Percentiles rank a stretch among this genome's conserved stretches.
These are phyloP conservation scores for Salvia rosmarinus DNA, from an alignment of 257 asterid genomes.

Conservation along the genomic window DNA sequence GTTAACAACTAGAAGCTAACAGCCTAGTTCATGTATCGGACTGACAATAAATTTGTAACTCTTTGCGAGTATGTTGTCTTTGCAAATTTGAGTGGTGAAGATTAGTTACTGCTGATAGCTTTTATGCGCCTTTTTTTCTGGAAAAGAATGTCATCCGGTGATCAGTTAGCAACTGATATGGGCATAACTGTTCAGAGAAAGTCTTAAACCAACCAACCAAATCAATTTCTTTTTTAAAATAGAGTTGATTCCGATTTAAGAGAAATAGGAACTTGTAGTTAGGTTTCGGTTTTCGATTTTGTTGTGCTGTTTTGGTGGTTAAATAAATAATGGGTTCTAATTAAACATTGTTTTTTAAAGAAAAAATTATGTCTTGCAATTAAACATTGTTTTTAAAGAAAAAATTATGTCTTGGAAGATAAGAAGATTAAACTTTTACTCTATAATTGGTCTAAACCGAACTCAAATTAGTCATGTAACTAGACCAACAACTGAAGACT, in stretches of 20 bases:
- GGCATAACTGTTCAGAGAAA: too few relatives aligned
- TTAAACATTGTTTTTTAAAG: too few relatives aligned
- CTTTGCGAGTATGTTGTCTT: slow-evolving; percentile 21
- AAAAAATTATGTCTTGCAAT: background rate
- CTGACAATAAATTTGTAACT: slow-evolving; percentile 43
- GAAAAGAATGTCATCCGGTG: background rate
- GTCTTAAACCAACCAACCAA: background rate
- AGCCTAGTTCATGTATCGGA: slow-evolving; percentile 29
- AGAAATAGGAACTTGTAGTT: background rate
- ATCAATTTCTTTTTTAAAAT: background rate
- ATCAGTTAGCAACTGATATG: background rate
- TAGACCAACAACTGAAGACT: too few relatives aligned
- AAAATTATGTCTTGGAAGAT: too few relatives aligned
- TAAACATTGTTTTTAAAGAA: too few relatives aligned
- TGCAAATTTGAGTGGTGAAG: slow-evolving; percentile 12
- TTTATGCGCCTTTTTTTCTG: background rate
- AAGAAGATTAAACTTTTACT: too few relatives aligned
- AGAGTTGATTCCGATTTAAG: background rate
- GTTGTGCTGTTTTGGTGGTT: too few relatives aligned
- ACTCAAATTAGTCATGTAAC: too few relatives aligned
- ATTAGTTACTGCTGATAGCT: background rate
- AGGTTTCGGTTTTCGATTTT: too few relatives aligned
- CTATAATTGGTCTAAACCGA: too few relatives aligned
- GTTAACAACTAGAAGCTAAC: slow-evolving; percentile 39
- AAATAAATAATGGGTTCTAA: background rate